Percentiles rank a stretch among this genome's conserved stretches.
Conservation (phyloP, 148 eudicot genomes). For the Pouteria glomerata region DNA sequence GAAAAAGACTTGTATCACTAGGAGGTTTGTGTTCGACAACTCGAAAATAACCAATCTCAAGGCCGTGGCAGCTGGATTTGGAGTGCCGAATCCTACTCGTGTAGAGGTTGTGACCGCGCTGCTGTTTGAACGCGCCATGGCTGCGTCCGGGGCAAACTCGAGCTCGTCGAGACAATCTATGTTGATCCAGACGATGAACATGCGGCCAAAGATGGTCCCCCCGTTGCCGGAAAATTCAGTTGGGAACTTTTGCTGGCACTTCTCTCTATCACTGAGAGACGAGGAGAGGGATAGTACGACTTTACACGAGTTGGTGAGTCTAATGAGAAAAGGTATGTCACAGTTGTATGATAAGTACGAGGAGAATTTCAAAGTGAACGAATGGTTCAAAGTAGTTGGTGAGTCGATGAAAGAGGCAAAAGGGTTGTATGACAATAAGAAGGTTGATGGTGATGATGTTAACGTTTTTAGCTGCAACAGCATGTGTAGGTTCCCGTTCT, state of each 20-base stretch:
- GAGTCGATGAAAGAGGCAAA: no score
- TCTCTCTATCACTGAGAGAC: neutral
- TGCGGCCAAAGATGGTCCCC: slow-evolving; percentile 26
- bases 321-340: neutral
- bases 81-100: slow-evolving; percentile 15
- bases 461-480: no score
- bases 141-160: neutral
- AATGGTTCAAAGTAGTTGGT: no score
- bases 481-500: no score
- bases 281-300: no score
- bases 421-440: no score
- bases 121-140: slow-evolving; percentile 23
- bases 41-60: slow-evolving; percentile 25
- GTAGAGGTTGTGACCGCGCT: slow-evolving; percentile 30
- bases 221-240: slow-evolving; percentile 15
- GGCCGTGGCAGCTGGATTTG: neutral
- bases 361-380: no score
- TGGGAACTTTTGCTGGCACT: slow-evolving; percentile 26
- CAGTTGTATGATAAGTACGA: no score
- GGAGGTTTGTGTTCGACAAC: slow-evolving; percentile 29
- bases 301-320: no score
- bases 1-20: slow-evolving; percentile 11
- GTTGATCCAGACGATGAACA: slow-evolving; percentile 23
- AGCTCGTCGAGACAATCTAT: neutral
- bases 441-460: no score